These are phyloP conservation scores for Clonostachys rhizophaga DNA, from an alignment of 2,329 filamentous ascomycete species.

Conservation along the genomic window DNA sequence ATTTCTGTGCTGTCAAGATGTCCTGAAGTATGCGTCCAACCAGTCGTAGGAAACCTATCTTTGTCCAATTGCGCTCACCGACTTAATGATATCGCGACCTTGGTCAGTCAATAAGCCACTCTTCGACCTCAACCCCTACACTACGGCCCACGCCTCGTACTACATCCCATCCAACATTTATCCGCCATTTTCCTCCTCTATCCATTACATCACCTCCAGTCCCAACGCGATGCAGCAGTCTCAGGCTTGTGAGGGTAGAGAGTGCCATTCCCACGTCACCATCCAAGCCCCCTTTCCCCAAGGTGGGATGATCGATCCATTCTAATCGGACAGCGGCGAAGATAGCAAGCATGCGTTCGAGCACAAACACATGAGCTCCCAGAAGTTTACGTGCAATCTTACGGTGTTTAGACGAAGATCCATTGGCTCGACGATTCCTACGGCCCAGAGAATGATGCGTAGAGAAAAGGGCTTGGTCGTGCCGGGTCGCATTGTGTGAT, in stretches of 20 bases:
- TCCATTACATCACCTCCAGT: constrained; percentile 57
- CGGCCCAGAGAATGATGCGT: constrained; percentile 53
- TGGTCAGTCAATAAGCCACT: constrained; percentile 64
- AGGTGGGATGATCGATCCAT: constrained; percentile 32
- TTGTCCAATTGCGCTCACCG: neutral
- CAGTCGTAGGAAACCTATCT: neutral
- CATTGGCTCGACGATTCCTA: constrained; percentile 37
- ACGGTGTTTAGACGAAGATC: constrained; percentile 38
- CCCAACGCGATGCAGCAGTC: constrained; percentile 64
- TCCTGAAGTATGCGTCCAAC: neutral
- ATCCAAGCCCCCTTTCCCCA: constrained; percentile 31
- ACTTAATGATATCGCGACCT: neutral
- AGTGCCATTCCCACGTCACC: constrained; percentile 60
- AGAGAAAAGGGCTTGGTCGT: constrained; percentile 72
- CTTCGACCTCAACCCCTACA: constrained; percentile 73
- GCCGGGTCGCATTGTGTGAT: constrained; percentile 72
- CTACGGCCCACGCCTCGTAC: constrained; percentile 65
- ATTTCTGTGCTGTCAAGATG: neutral
- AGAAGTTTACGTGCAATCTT: constrained; percentile 75
- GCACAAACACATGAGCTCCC: constrained; percentile 69
- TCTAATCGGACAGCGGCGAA: constrained; percentile 61
- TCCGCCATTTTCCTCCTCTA: constrained; percentile 67
- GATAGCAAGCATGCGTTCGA: constrained; percentile 76
- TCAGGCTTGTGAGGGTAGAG: constrained; percentile 67
- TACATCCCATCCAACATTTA: constrained; percentile 76